These are phyloP conservation scores for Kluyveromyces sp. DNA, from an alignment of 1,139 yeast species.

Conservation along the genomic window DNA sequence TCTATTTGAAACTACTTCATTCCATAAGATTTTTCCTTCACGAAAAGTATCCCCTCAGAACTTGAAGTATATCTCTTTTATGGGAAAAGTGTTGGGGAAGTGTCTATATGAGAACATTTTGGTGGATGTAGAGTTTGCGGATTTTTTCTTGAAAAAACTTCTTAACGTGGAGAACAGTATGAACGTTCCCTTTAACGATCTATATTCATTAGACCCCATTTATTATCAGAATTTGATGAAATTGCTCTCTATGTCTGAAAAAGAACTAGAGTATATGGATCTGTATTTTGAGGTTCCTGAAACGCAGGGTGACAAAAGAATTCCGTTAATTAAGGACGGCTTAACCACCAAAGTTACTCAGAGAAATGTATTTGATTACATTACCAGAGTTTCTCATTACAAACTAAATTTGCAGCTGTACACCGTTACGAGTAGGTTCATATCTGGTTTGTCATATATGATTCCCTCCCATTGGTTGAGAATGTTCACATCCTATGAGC, in stretches of 20 bases:
- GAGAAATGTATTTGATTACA: constrained; percentile 63
- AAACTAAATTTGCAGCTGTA: constrained; percentile 60
- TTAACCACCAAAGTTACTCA: constrained; percentile 46
- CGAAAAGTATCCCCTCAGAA: constrained; percentile 22
- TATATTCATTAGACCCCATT: constrained; percentile 62
- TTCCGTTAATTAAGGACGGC: constrained; percentile 62
- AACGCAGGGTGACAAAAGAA: constrained; percentile 29
- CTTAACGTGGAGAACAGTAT: constrained; percentile 29
- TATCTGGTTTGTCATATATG: constrained; percentile 63
- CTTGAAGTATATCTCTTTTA: constrained; percentile 46
- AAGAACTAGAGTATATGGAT: constrained; percentile 53
- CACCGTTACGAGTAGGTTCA: constrained; percentile 56
- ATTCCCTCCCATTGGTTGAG: constrained; percentile 70
- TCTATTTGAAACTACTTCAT: constrained; percentile 47
- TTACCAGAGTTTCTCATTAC: constrained; percentile 72
- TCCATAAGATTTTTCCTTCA: constrained; percentile 63
- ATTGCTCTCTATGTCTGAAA: constrained; percentile 47
- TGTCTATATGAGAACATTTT: constrained; percentile 81
- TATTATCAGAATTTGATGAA: constrained; percentile 61
- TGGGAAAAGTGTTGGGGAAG: constrained; percentile 82
- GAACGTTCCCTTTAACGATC: constrained; percentile 62
- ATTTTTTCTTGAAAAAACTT: constrained; percentile 74
- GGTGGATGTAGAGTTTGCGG: constrained; percentile 79
- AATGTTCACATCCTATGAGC: constrained; percentile 77
- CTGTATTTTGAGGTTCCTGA: constrained; percentile 54